phyloP scores from a whole-genome alignment of 345 rosid species.

The Citrus sinensis region DVS_A1.0 CM039163.1:14383001-14383500 shows the following conservation, averaged over 20 bases:
- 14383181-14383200: background rate
- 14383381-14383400: background rate
- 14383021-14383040: background rate
- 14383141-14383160: background rate
- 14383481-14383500: too few species aligned
- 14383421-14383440: background rate
- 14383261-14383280: constrained; percentile 23
- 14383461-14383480: background rate
- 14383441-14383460: background rate
- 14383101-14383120: background rate
- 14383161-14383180: background rate
- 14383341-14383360: background rate
- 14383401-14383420: background rate
- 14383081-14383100: background rate
- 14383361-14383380: background rate
- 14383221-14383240: background rate
- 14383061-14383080: background rate
- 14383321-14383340: background rate
- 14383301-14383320: background rate
- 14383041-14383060: background rate
- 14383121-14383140: background rate
- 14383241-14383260: background rate
- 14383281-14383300: background rate
- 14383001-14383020: too few species aligned
- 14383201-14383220: background rate